phyloP scores from a whole-genome alignment of 306 rosid genomes.

The Gastrolobium bilobum region DNA sequence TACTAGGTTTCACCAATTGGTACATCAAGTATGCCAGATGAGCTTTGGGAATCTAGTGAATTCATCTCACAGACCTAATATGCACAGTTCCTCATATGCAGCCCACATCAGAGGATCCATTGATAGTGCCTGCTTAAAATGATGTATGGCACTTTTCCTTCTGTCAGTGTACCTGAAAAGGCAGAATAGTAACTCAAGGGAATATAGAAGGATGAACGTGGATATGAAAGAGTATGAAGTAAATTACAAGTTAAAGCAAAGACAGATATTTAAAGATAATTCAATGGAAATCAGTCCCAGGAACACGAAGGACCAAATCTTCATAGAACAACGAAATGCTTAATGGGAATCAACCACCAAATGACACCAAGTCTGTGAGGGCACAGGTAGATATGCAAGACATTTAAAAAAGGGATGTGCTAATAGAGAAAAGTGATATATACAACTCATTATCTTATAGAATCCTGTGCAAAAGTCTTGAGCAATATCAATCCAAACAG shows the following conservation, averaged over 20 bases:
- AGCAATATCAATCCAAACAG: conserved; percentile 18
- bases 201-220: conserved; percentile 1
- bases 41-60: conserved; percentile 15
- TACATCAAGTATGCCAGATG: neutral
- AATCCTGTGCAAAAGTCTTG: neutral
- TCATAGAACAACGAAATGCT: conserved; percentile 41
- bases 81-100: conserved; percentile 92
- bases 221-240: conserved; percentile 10
- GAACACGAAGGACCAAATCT: conserved; percentile 11
- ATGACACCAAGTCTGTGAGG: conserved; percentile 27
- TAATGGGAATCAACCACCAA: conserved; percentile 44
- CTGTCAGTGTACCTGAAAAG: conserved; percentile 62
- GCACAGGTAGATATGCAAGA: neutral
- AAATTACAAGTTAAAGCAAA: conserved; percentile 18
- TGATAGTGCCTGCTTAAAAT: conserved; percentile 58
- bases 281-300: conserved; percentile 14
- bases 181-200: conserved; percentile 29
- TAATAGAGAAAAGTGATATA: conserved; percentile 19
- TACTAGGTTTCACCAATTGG: conserved; percentile 10
- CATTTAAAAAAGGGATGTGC: conserved; percentile 5
- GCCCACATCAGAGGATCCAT: conserved; percentile 72
- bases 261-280: conserved; percentile 27
- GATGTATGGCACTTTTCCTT: conserved; percentile 53
- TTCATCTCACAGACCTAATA: conserved; percentile 73
- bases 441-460: neutral